Conservation (phyloP, 768 basidiomycete genomes). For the Cyathus striatus region DNA sequence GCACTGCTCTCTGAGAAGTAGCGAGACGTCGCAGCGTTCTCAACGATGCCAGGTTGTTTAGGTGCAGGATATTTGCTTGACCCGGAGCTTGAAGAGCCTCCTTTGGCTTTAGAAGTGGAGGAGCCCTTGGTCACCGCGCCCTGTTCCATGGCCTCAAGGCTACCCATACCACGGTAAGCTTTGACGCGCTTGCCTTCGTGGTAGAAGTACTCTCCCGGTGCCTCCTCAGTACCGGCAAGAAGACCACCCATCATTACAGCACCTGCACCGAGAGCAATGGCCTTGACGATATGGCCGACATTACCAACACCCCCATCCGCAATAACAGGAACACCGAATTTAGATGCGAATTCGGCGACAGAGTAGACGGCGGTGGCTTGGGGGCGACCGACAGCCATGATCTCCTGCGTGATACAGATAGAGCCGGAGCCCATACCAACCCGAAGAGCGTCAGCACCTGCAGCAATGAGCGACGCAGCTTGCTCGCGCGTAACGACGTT, state of each 20-base stretch:
- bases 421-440: constrained; percentile 98
- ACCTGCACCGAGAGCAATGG: constrained; percentile 86
- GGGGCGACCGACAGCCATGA: constrained; percentile 98
- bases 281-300: constrained; percentile 97
- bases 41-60: constrained; percentile 45
- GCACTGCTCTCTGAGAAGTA: constrained; percentile 93
- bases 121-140: constrained; percentile 40
- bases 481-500: constrained; percentile 99
- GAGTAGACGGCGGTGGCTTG: constrained; percentile 98
- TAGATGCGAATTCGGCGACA: constrained; percentile 87
- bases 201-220: constrained; percentile 98
- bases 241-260: constrained; percentile 99
- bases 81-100: too few relatives aligned
- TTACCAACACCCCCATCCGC: constrained; percentile 96
- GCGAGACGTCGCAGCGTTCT: constrained; percentile 93
- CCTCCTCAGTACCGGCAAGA: constrained; percentile 93
- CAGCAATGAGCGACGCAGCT: constrained; percentile 87
- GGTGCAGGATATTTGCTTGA: constrained; percentile 43
- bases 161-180: constrained; percentile 98
- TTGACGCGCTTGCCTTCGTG: constrained; percentile 99
- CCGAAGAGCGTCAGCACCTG: constrained; percentile 93
- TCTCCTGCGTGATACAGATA: constrained; percentile 99
- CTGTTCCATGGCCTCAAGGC: constrained; percentile 89
- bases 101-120: constrained; percentile 14
- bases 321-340: constrained; percentile 94